Evolutionary conservation across 169 alveolate species (phyloP).

Genomic region (Eimeria sp.): DNA sequence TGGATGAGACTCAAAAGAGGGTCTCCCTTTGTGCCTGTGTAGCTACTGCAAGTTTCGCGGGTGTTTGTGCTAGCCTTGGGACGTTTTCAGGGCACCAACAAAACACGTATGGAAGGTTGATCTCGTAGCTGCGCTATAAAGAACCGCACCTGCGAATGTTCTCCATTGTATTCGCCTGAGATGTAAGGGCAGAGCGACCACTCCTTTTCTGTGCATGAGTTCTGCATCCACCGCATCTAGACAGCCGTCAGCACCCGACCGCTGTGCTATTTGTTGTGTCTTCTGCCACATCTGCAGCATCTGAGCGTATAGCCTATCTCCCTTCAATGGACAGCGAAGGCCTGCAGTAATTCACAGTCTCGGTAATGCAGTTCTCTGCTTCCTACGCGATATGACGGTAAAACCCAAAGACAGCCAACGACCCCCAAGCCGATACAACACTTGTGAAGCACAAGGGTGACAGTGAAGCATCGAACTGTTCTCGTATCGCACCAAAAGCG

Average conservation of each 20-base stretch:
- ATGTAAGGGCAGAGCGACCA: slow-evolving; percentile 29
- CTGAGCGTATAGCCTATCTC: slow-evolving; percentile 19
- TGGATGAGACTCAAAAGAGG: neutral
- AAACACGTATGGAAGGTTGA: neutral
- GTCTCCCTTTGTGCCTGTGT: neutral
- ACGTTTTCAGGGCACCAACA: too few species aligned
- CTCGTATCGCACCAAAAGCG: slow-evolving; percentile 22
- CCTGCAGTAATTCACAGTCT: neutral
- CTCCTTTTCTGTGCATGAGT: neutral
- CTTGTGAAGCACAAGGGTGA: neutral
- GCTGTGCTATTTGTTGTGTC: neutral
- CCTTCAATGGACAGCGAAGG: slow-evolving; percentile 48
- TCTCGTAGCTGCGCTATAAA: neutral
- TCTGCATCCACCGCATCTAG: neutral
- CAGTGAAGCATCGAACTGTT: neutral
- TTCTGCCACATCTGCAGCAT: slow-evolving; percentile 33
- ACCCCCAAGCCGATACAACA: neutral
- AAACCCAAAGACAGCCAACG: neutral
- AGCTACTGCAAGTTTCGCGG: neutral
- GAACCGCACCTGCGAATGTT: slow-evolving; percentile 39
- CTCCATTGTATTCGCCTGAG: slow-evolving; percentile 22
- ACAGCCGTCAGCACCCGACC: neutral
- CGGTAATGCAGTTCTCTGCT: neutral
- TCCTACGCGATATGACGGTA: neutral
- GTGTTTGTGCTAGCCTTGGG: neutral